These are phyloP conservation scores for Acacia acuminata DNA, from an alignment of 306 rosid species.

Conservation along the genomic window DNA sequence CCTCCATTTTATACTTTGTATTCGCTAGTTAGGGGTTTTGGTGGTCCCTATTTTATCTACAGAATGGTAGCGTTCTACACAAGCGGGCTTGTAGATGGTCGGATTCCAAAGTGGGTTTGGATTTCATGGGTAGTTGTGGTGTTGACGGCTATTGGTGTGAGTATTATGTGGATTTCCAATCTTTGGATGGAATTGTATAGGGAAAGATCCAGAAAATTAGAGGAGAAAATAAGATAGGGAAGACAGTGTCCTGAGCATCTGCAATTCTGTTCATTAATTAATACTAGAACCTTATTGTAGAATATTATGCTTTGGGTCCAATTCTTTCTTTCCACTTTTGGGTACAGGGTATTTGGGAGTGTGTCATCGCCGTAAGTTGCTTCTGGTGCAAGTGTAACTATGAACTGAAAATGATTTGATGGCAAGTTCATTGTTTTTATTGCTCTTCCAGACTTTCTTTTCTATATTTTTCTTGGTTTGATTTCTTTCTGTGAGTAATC, in stretches of 20 bases:
- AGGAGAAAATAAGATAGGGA: constrained; percentile 54
- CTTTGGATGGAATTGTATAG: constrained; percentile 71
- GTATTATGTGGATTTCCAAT: constrained; percentile 79
- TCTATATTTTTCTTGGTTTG: not conserved
- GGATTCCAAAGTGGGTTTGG: constrained; percentile 85
- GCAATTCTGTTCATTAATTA: not conserved
- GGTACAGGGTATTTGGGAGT: not conserved
- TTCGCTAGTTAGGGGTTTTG: constrained; percentile 60
- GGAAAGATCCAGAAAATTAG: constrained; percentile 48
- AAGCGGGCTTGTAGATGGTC: constrained; percentile 53
- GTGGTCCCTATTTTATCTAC: constrained; percentile 73
- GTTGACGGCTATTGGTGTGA: constrained; percentile 64
- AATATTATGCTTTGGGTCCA: not conserved
- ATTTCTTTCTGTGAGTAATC: not conserved
- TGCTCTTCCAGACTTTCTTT: not conserved
- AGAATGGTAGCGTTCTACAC: constrained; percentile 55
- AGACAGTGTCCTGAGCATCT: not conserved
- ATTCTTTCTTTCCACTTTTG: not conserved
- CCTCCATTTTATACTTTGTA: constrained; percentile 67
- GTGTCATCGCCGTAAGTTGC: not conserved
- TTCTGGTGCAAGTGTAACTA: not conserved
- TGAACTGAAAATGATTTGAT: not conserved
- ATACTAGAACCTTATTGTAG: not conserved
- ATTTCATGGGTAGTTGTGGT: constrained; percentile 82
- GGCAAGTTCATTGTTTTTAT: not conserved